Evolutionary conservation across 106 monocot species (phyloP), one percentile per base, ranked within the genome.

Genomic region (Dioscorea zingiberensis): DNA sequence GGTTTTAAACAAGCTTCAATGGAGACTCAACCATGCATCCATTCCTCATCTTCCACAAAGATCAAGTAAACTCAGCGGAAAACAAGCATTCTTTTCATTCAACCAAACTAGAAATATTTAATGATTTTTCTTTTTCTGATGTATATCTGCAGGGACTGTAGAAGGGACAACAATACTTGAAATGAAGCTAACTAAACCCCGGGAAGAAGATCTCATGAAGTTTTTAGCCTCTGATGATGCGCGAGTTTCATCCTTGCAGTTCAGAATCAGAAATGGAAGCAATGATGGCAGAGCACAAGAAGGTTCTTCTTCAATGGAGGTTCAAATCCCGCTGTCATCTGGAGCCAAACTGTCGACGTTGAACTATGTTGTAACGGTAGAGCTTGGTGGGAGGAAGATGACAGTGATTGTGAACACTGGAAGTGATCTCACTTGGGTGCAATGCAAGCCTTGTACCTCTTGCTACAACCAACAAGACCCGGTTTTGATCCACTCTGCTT

Each of bases 361-460:
- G 4, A 94, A 94, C 71, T 94, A 94, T 71, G 54, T 94, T 5
- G 75, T 91, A 13, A 63, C 79, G 14, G 30, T 94, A 19, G 73
- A 73, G 12, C 29, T 94, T 16, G 82, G 82, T 4, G 67, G 70
- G 44, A 69, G 44, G 24, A 63, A 75, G 53, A 71, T 62, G 25
- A 80, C 80, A 2, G 79, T 88, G 46, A 93, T 93, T 28, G 83
- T 88, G 6, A 87, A 93, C 77, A 93, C 93, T 0, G 92, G 87
- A 0, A 93, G 92, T 66, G 92, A 93, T 51, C 92, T 93, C 47
- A 83, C 87, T 12, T 93, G 92, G 92, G 76, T 93, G 27, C 92
- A 93, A 67, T 93, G 92, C 84, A 77, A 61, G 60, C 93, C 93
- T 22, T 93, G 93, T 77, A 2, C 19, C 7, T 71, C 61, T 58